Evolutionary conservation across 2,329 filamentous ascomycete species (phyloP).

Genomic region (Exophiala phaeomuriformis): DNA sequence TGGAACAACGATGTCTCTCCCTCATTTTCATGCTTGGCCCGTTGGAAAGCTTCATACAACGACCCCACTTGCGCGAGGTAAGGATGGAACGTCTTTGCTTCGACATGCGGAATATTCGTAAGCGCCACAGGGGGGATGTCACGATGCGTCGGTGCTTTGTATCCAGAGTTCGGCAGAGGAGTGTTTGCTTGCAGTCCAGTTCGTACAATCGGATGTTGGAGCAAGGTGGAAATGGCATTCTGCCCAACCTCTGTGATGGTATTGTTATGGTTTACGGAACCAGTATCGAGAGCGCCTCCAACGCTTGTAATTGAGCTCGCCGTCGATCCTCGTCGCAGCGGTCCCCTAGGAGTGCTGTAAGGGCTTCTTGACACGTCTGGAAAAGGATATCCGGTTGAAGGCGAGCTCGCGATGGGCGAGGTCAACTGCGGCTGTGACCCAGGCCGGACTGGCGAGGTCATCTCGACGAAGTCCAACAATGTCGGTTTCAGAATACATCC

Average conservation of each 20-base stretch:
- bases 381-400: constrained; percentile 21
- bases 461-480: neutral
- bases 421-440: constrained; percentile 9
- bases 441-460: constrained; percentile 18
- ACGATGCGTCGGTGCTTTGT: constrained; percentile 73
- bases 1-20: constrained; percentile 47
- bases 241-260: constrained; percentile 67
- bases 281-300: constrained; percentile 71
- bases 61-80: constrained; percentile 81
- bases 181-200: constrained; percentile 79
- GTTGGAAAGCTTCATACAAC: constrained; percentile 80
- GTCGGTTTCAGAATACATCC: too few species aligned
- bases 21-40: constrained; percentile 70
- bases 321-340: constrained; percentile 64
- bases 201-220: constrained; percentile 81
- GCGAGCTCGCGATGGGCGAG: constrained; percentile 16
- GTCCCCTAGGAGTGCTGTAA: constrained; percentile 8
- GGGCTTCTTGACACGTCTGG: constrained; percentile 17
- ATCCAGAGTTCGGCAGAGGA: constrained; percentile 58
- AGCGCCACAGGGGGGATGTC: constrained; percentile 92
- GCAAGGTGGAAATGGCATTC: constrained; percentile 91
- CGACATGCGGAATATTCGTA: constrained; percentile 77
- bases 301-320: constrained; percentile 84
- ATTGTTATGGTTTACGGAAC: constrained; percentile 39
- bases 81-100: constrained; percentile 68